Base-by-base conservation (phyloP, 1,284 basidiomycete genomes). In the Sphagnurus paluster region DNA sequence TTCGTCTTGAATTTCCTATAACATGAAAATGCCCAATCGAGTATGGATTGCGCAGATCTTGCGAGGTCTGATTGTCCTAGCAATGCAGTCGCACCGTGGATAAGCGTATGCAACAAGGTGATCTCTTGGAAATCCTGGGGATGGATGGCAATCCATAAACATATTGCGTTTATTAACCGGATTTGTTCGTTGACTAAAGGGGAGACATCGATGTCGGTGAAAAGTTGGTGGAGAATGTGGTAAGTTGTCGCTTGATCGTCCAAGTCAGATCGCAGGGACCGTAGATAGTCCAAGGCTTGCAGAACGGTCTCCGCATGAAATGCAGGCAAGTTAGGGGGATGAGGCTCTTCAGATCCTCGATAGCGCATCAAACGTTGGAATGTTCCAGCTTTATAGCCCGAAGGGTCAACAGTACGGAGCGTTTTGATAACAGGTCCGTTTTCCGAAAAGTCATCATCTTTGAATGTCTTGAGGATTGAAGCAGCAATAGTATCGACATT, bases 131-230 rank as follows among this genome's bases (percentile, higher is more conserved):
- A 85, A 34, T 80, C 74, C 26, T 68, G 58, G 35, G 70, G 59
- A 46, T 80, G 77, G 19, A 77, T 70, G 2, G 91, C 74, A 20
- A 92, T 72, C 74, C 89, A 84, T 11, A 96, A 63, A 16, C 80
- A 82, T 19, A 97, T 68, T 0, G 83, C 79, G 45, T 90, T 85
- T 24, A 95, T 63, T 23, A 88, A 69, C 5, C 94, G 82, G 35
- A 85, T 66, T 63, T 97, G 92, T 59, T 97, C 92, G 60, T 92
- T 91, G 52, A 96, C 77, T 33, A 98, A 75, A n/a, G 83, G 84
- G 0, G 83, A 81, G 2, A 70, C 65, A 49, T 88, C 77, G 21
- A 94, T 69, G 30, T 75, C 73, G 5, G 84, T 74, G 53, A 96
- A 82, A 7, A 96, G 69, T 43, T 82, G 79, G 45, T 89, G 82